Evolutionary conservation across 1,139 yeast species (phyloP).

Genomic region (Scheffersomyces insectosa): DNA sequence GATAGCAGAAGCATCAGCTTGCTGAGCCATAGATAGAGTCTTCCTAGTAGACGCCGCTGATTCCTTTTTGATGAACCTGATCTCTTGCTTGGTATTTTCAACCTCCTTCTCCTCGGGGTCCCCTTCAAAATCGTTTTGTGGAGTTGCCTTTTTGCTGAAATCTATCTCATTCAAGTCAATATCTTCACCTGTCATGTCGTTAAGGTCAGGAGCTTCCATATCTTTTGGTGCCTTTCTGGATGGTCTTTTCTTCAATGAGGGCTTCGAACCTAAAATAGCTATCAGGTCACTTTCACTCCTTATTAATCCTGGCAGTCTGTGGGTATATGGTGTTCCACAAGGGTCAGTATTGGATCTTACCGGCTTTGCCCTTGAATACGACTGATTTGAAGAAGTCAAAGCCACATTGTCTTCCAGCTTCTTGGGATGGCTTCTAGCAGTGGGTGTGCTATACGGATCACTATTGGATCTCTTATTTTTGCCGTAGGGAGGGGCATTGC

Average conservation of each 20-base stretch:
- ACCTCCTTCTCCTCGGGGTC: slow-evolving; percentile 80
- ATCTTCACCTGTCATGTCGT: slow-evolving; percentile 37
- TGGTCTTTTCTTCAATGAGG: slow-evolving; percentile 26
- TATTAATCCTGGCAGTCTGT: too few species aligned
- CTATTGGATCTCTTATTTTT: too few species aligned
- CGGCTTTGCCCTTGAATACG: not conserved
- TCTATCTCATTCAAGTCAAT: slow-evolving; percentile 41
- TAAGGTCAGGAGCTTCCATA: slow-evolving; percentile 32
- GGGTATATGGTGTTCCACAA: too few species aligned
- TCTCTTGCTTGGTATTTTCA: slow-evolving; percentile 82
- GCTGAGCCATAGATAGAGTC: slow-evolving; percentile 83
- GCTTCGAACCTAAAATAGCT: slow-evolving; percentile 36
- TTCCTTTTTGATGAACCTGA: slow-evolving; percentile 82
- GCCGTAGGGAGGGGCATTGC: too few species aligned
- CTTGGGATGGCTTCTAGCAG: not conserved
- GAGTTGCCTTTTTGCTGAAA: slow-evolving; percentile 38
- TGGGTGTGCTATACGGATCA: too few species aligned
- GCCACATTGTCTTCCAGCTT: not conserved
- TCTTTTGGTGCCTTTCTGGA: slow-evolving; percentile 19
- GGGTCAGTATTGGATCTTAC: too few species aligned
- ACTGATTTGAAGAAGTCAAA: not conserved
- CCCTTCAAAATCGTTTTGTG: slow-evolving; percentile 48
- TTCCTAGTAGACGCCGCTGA: slow-evolving; percentile 84
- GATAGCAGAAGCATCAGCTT: slow-evolving; percentile 88
- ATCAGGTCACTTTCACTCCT: slow-evolving; percentile 20